Base-by-base conservation (phyloP, 257 asterid species). In the Capsicum chinense region DNA sequence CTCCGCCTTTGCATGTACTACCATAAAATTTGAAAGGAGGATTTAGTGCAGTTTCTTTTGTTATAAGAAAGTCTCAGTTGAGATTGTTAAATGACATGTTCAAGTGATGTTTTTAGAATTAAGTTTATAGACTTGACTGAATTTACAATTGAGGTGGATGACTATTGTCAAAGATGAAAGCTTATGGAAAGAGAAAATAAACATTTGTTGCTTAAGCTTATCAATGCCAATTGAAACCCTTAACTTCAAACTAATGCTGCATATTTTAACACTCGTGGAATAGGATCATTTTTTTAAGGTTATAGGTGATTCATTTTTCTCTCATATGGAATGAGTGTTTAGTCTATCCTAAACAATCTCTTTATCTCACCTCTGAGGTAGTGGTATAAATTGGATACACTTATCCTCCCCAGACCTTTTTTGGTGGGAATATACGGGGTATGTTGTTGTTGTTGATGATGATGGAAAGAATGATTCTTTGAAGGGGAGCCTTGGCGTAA, bases 51-150 rank as follows among this genome's bases (percentile, higher is more conserved):
- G 56, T 70, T 42, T 42, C 17, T 16, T 35, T 17, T 70, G 56
- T n/a, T 70, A 42, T 47, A 70, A 9, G 35, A 42, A 68, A 16
- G 35, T 70, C 35, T 70, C 35, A 9, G 79, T 47, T 47, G 58
- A 71, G 39, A n/a, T 47, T 74, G 80, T 19, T 19, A 50, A 26
- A 74, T 50, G 80, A 50, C 80, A 50, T 19, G 71, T 48, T 73
- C 12, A 73, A 13, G 7, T 73, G 80, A 73, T 48, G 35, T 3
- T 73, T 48, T 73, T 74, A 3, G 60, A 13, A 76, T 76, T 7
- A 70, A 76, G 11, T 21, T 13, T 74, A 52, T 21, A 12, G 14
- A 52, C 42, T 52, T 76, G 81, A 73, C 81, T 76, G 63, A 76
- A 52, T 76, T 74, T 26, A 4, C 19, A 66, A 76, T 8, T 21